Evolutionary conservation across 768 basidiomycete genomes (phyloP).

Genomic region (Mycena vulgaris): DNA sequence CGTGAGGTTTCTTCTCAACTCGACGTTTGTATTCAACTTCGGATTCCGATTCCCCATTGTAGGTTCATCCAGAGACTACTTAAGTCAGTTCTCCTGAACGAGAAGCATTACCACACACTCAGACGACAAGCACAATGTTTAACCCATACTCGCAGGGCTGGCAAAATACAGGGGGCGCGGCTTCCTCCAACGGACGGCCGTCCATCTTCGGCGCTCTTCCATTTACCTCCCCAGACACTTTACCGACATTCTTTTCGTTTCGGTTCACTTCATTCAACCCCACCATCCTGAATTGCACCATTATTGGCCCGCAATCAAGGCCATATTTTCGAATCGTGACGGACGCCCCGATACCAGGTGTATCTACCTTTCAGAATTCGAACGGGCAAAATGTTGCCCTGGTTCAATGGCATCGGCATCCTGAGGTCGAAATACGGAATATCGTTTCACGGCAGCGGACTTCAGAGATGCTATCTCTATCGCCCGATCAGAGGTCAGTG

Average conservation of each 20-base stretch:
- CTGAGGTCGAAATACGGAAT: slow-evolving; percentile 54
- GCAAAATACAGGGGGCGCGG: neutral
- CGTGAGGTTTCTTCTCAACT: neutral
- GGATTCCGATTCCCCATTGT: slow-evolving; percentile 3
- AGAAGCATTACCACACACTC: neutral
- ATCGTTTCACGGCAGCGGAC: slow-evolving; percentile 50
- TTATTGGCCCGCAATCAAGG: slow-evolving; percentile 52
- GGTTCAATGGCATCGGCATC: slow-evolving; percentile 56
- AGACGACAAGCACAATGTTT: slow-evolving; percentile 14
- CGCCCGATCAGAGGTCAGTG: slow-evolving; percentile 57
- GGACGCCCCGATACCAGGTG: slow-evolving; percentile 50
- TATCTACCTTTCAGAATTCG: slow-evolving; percentile 55
- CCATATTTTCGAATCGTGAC: slow-evolving; percentile 57
- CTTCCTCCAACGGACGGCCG: neutral
- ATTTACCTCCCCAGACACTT: slow-evolving; percentile 19
- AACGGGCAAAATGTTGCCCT: slow-evolving; percentile 55
- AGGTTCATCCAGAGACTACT: neutral
- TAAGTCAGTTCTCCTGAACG: neutral
- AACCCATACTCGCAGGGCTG: slow-evolving; percentile 32
- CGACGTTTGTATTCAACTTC: neutral
- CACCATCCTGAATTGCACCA: slow-evolving; percentile 54
- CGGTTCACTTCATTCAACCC: slow-evolving; percentile 37
- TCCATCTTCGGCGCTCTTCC: slow-evolving; percentile 38
- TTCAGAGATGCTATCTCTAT: slow-evolving; percentile 58
- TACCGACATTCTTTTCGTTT: slow-evolving; percentile 34